Conservation (phyloP, 1,139 yeast species). For the Yamadazyma oceani region DNA sequence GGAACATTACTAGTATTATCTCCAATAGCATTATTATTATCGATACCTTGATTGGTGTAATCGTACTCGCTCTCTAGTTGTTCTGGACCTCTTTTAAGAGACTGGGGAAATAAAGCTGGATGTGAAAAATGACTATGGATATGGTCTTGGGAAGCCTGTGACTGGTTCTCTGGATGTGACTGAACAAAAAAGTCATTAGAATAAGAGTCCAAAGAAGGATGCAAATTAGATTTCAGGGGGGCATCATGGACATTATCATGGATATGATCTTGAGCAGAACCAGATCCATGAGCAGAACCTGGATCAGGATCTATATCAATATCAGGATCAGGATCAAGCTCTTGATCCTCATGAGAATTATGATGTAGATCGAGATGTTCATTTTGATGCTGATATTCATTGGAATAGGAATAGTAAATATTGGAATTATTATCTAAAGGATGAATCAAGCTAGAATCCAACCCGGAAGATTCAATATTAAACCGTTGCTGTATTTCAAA, state of each 20-base stretch:
- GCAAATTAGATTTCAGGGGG: background rate
- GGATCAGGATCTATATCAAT: too few species aligned
- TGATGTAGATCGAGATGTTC: slow-evolving; percentile 1
- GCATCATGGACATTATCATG: background rate
- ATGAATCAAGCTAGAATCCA: background rate
- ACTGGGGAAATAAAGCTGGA: background rate
- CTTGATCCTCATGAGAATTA: slow-evolving; percentile 1
- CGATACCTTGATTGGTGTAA: background rate
- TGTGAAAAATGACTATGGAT: background rate
- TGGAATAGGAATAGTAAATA: slow-evolving; percentile 1
- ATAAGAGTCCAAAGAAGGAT: too few species aligned
- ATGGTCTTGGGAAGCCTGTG: background rate
- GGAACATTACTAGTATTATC: background rate
- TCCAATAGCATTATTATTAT: background rate
- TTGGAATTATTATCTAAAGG: background rate
- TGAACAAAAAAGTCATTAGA: too few species aligned
- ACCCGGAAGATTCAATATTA: slow-evolving; percentile 1
- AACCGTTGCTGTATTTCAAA: slow-evolving; percentile 5
- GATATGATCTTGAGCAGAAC: background rate
- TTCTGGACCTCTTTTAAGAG: background rate
- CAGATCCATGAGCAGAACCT: background rate
- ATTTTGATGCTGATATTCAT: slow-evolving; percentile 1
- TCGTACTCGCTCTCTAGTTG: background rate
- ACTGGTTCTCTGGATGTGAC: too few species aligned
- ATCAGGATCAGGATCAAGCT: background rate